Base-by-base conservation (phyloP, 108 stramenopile species). In the Cylindrotheca closterium region DNA sequence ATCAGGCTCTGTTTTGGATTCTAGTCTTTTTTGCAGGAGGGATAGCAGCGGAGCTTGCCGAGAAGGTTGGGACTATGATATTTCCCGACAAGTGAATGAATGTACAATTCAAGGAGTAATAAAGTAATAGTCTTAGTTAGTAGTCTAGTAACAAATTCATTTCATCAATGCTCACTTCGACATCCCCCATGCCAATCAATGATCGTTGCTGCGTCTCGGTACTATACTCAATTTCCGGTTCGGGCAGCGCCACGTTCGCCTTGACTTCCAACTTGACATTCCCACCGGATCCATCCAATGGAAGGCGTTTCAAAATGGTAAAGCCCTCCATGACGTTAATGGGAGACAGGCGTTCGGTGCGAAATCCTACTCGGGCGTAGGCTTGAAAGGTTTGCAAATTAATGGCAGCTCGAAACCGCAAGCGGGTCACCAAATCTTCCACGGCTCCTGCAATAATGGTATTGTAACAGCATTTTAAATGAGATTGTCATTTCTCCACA, bases 121-220 rank as follows among this genome's bases (percentile, higher is more conserved):
- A n/a, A n/a, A n/a, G n/a, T n/a, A n/a, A n/a, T n/a, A n/a, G n/a
- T n/a, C 37, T 42, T 18, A 1, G 2, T 24, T 74, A 88, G 70
- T 84, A 88, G 54, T 88, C 87, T 47, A 88, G 56, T 51, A 88
- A 24, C 1, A 88, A 67, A 73, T 88, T 88, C 59, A 88, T 45
- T 60, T 88, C 83, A 28, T 88, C 87, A 54, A 88, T 80, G 49
- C 72, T 82, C 27, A 88, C 73, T 65, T 88, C 80, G 54, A 88
- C 69, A 56, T 88, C 78, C 1, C 87, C 87, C 82, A 88, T 83
- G 31, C 87, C 87, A 56, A 82, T 70, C 57, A 88, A 34, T n/a
- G 63, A 66, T 10, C 79, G 62, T n/a, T n/a, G 22, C 31, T 78
- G 80, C 17, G 65, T 76, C 68, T 87, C 86, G 2, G 80, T 83